Evolutionary conservation across 192 early-diverging fungal species (phyloP).

Genomic region (Podochytrium sp.): DNA sequence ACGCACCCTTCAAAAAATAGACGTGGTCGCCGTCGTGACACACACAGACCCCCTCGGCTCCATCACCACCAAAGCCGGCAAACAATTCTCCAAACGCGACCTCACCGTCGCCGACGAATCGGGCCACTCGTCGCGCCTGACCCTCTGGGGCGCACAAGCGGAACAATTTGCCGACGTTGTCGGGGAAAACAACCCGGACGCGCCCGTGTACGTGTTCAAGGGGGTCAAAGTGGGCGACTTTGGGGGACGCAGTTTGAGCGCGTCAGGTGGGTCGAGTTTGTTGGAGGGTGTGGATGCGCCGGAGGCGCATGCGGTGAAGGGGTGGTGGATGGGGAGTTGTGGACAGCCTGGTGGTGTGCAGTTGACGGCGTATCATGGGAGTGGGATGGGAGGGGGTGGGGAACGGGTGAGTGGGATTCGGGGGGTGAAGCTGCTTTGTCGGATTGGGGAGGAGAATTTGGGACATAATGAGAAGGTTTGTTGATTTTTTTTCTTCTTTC

Average conservation of each 20-base stretch:
- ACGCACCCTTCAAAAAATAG: no score
- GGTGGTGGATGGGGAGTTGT: conserved; percentile 66
- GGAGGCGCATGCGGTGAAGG: conserved; percentile 70
- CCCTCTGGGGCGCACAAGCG: conserved; percentile 88
- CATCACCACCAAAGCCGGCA: conserved; percentile 60
- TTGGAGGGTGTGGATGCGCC: conserved; percentile 75
- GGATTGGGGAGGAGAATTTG: conserved; percentile 71
- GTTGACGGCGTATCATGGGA: conserved; percentile 38
- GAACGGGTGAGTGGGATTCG: conserved; percentile 35
- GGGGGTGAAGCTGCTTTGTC: conserved; percentile 66
- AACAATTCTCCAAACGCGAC: conserved; percentile 81
- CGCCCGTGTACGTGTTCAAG: conserved; percentile 86
- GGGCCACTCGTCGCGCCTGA: conserved; percentile 70
- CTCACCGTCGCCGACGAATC: conserved; percentile 79
- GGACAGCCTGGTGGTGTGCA: neutral
- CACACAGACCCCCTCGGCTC: conserved; percentile 67
- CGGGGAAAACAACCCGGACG: conserved; percentile 43
- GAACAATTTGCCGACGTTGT: conserved; percentile 54
- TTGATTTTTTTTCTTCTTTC: conserved; percentile 14
- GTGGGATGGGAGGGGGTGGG: conserved; percentile 27
- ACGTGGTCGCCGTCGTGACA: conserved; percentile 81
- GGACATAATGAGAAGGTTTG: conserved; percentile 67
- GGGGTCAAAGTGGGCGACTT: conserved; percentile 87
- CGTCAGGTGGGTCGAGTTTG: conserved; percentile 51
- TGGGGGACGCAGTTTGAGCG: conserved; percentile 70